Evolutionary conservation across 2,329 filamentous ascomycete genomes (phyloP), one percentile per base, ranked within the genome.

Genomic region (Hymenoscyphus occultus): DNA sequence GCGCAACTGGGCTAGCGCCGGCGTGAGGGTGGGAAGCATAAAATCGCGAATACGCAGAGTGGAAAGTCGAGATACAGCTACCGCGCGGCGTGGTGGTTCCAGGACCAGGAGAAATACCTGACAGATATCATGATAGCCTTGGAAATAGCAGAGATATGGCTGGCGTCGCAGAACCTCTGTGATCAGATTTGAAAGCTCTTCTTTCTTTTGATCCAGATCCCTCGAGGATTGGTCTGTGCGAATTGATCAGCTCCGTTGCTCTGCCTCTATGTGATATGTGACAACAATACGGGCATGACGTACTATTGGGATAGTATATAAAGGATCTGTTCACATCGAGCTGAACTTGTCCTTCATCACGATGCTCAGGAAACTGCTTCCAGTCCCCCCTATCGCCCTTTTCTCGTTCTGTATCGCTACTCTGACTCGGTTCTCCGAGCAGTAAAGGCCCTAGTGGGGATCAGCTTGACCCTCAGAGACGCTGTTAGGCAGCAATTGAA

Each of bases 121-220:
- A 72, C 92, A 95, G 74, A 99, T 98, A 79, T 99, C 95, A 78
- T 99, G 95, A 77, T 96, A 99, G 76, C 95, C 95, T 80, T 99
- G 95, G 77, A 99, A 99, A 79, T 99, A 99, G 80, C 88, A 92
- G 42, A 99, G 86, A 76, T 89, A 88, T 16, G 93, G 92, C 73
- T 96, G 84, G 40, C 85, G 85, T 62, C 96, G 89, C 57, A 99
- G 84, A 14, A 96, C 87, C 69, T 90, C 84, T 61, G 86, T 86
- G 73, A 99, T 98, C 60, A 99, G 83, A 68, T 86, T 80, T 7
- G 88, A 94, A 1, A 99, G 84, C 73, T 95, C 88, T 63, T 82
- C 76, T 75, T 95, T 97, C 74, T 90, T 89, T 56, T 77, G 77
- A 58, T 86, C 82, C 64, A 96, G 83, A 70, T 94, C 87, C 69